Evolutionary conservation across 2,329 filamentous ascomycete genomes (phyloP).

Genomic region (Aspergillus fumigatus): DNA sequence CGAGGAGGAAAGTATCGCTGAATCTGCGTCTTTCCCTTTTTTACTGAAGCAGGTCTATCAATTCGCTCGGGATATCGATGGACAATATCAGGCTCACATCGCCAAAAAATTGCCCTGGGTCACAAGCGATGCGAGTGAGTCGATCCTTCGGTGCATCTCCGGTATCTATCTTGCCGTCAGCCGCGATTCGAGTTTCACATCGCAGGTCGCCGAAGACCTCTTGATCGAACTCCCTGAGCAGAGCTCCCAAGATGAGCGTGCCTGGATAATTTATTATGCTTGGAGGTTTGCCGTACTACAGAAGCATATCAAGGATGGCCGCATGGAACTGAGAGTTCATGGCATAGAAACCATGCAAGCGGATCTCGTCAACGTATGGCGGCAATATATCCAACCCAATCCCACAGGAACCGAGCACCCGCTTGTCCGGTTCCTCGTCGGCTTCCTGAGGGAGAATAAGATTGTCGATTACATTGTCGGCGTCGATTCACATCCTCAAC

Average conservation of each 20-base stretch:
- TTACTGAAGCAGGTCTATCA: conserved; percentile 23
- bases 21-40: conserved; percentile 14
- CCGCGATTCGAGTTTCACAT: conserved; percentile 28
- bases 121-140: conserved; percentile 38
- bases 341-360: conserved; percentile 70
- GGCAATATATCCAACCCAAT: conserved; percentile 47
- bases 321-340: conserved; percentile 84
- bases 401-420: conserved; percentile 43
- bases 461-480: conserved; percentile 85
- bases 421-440: conserved; percentile 63
- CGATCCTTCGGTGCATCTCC: conserved; percentile 32
- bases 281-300: conserved; percentile 68
- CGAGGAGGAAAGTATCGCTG: conserved; percentile 18
- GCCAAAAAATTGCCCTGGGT: conserved; percentile 41
- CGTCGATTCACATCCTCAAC: conserved; percentile 84
- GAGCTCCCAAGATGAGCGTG: conserved; percentile 21
- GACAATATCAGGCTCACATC: conserved; percentile 35
- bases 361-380: conserved; percentile 66
- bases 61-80: conserved; percentile 30
- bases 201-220: conserved; percentile 33
- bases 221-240: conserved; percentile 31
- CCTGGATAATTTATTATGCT: conserved; percentile 40
- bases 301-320: conserved; percentile 72
- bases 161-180: conserved; percentile 26
- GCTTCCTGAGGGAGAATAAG: conserved; percentile 64